phyloP scores from a whole-genome alignment of 108 stramenopile genomes.

The Conticribra guillardii region DNA sequence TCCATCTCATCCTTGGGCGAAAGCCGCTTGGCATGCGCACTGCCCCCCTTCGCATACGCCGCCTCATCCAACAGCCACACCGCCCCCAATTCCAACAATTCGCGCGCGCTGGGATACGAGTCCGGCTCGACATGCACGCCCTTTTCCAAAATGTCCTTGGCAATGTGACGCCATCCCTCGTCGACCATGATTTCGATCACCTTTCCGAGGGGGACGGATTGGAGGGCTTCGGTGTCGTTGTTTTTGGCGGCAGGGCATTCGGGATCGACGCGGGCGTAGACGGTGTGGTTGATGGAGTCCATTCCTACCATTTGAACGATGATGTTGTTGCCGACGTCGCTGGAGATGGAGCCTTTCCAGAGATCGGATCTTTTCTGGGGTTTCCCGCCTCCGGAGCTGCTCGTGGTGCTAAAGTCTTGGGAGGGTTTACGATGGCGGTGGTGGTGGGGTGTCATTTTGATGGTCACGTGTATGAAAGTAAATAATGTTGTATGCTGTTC shows the following conservation, averaged over 20 bases:
- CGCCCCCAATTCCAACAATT: slow-evolving; percentile 47
- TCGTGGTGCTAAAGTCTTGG: background rate
- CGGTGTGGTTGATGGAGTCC: slow-evolving; percentile 45
- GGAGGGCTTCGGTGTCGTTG: slow-evolving; percentile 4
- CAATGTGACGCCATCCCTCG: slow-evolving; percentile 48
- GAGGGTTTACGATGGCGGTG: background rate
- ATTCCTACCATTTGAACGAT: slow-evolving; percentile 50
- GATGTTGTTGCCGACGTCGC: slow-evolving; percentile 33
- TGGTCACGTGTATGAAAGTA: background rate
- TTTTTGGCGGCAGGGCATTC: slow-evolving; percentile 3
- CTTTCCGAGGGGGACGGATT: slow-evolving; percentile 33
- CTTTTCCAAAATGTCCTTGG: slow-evolving; percentile 49
- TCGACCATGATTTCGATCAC: slow-evolving; percentile 54
- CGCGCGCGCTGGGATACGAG: slow-evolving; percentile 43
- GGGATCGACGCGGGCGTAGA: slow-evolving; percentile 47
- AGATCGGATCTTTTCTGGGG: slow-evolving; percentile 30
- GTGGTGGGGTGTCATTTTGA: background rate
- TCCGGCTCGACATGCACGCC: slow-evolving; percentile 43
- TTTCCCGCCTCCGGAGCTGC: slow-evolving; percentile 1
- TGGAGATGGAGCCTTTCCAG: slow-evolving; percentile 44
- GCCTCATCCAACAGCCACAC: slow-evolving; percentile 55
- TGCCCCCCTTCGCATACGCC: slow-evolving; percentile 22
- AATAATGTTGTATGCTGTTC: background rate
- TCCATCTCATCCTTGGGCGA: slow-evolving; percentile 33
- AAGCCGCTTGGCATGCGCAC: slow-evolving; percentile 44